A percentile compares a stretch with the other conserved stretches of the same genome.
These are phyloP conservation scores for Aphanomyces stellatus DNA, from an alignment of 352 stramenopile genomes.

Conservation along the genomic window DNA sequence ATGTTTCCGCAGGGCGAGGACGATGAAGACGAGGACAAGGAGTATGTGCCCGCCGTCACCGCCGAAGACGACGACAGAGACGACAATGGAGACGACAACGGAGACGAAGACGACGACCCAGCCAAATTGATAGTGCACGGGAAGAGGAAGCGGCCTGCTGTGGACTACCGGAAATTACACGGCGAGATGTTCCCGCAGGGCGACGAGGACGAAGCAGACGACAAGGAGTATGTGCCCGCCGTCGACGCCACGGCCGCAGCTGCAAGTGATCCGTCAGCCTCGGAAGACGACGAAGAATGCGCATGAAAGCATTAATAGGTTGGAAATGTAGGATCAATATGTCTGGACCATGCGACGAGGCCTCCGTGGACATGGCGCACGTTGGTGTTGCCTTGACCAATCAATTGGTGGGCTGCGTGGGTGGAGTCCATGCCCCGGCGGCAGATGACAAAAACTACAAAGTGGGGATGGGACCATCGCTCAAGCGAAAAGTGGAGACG, in stretches of 20 bases:
- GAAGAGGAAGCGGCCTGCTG: conserved; percentile 68
- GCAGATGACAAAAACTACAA: conserved; percentile 55
- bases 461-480: too few relatives aligned
- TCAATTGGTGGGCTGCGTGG: conserved; percentile 44
- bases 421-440: conserved; percentile 70
- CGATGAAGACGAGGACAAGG: conserved; percentile 34
- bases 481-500: too few relatives aligned
- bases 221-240: conserved; percentile 3
- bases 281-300: background rate
- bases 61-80: conserved; percentile 40
- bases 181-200: conserved; percentile 63
- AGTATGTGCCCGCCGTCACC: background rate
- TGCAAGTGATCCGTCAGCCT: too few relatives aligned
- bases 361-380: conserved; percentile 62
- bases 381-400: conserved; percentile 32
- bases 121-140: conserved; percentile 41
- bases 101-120: conserved; percentile 22
- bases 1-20: conserved; percentile 61
- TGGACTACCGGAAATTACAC: conserved; percentile 74
- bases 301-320: too few relatives aligned
- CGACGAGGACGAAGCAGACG: conserved; percentile 42
- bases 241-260: conserved; percentile 24
- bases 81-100: background rate
- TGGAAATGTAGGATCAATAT: conserved; percentile 44
- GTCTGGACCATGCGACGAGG: conserved; percentile 46